Base-by-base conservation (phyloP, 2,329 filamentous ascomycete genomes). In the Aspergillus aculeatinus region DNA sequence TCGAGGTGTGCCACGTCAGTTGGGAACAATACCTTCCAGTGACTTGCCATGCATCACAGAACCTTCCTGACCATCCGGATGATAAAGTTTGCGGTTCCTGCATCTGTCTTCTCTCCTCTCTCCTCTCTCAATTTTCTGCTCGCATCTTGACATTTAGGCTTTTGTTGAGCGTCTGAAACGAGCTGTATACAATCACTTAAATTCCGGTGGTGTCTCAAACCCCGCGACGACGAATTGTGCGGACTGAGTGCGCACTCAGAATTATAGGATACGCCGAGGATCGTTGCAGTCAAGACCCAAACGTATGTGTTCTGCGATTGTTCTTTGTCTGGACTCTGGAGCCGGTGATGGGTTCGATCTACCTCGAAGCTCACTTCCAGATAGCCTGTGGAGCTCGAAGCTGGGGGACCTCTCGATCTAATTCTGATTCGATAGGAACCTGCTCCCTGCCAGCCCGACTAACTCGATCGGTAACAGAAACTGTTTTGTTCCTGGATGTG, bases 21-120 rank as follows among this genome's bases (percentile, higher is more conserved):
- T 29, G 47, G 39, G n/a, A 44, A 44, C 16, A 55, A 35, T 27
- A 55, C 53, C 53, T 27, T 27, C 53, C 44, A 55, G 53, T 48
- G 25, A 33, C 42, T 33, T 57, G 35, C 31, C 48, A 60, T 57
- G 55, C 42, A 44, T 49, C 50, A 51, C 27, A 53, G 27, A 52
- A 29, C 23, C 33, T 29, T 55, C 42, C n/a, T 47, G 27, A 48
- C 25, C 27, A 55, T 55, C 53, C 14, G 19, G 42, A n/a, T 27
- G 35, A 56, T 60, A 58, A 51, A 55, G 51, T 63, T 58, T 48
- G 31, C 27, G 48, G 58, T 60, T 60, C 61, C 58, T 63, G 61
- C 58, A 57, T 55, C 49, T 39, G 52, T 21, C 48, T 25, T 52
- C 50, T 51, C 21, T 55, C 29, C 25, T 35, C 23, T 51, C 57